Conservation (phyloP, 73 alveolate species). For the Stentor coeruleus region DNA sequence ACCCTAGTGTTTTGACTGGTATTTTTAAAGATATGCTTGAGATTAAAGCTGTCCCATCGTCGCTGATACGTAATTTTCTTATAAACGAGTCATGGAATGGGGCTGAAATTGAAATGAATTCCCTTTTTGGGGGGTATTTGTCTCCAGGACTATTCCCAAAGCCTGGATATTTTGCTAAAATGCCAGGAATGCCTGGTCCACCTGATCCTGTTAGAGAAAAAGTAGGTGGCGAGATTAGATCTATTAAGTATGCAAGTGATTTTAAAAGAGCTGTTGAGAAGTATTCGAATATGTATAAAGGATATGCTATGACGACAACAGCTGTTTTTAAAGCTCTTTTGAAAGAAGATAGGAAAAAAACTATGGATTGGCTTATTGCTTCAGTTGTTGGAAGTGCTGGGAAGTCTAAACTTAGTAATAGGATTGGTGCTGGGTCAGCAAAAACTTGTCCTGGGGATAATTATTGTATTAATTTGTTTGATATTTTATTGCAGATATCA, state of each 20-base stretch:
- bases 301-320: not conserved
- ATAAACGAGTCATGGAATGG: conserved; percentile 11
- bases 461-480: not conserved
- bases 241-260: not conserved
- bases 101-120: not conserved
- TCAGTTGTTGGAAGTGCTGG: not conserved
- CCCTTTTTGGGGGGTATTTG: not conserved
- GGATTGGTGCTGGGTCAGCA: not conserved
- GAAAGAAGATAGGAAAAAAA: conserved; percentile 1
- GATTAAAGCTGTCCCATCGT: not conserved
- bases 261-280: not conserved
- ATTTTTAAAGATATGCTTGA: conserved; percentile 1
- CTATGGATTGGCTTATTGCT: conserved; percentile 7
- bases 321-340: not conserved
- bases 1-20: not conserved
- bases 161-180: not conserved
- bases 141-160: not conserved
- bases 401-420: not conserved
- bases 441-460: not conserved
- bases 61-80: not conserved
- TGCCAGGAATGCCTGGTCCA: not conserved
- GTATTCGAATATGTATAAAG: not conserved
- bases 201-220: conserved; percentile 6
- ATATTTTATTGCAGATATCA: conserved; percentile 15
- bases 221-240: not conserved